A percentile compares a stretch with the other conserved stretches of the same genome.
Conservation (phyloP, 2,329 filamentous ascomycete genomes). For the Colletotrichum agaves region DNA sequence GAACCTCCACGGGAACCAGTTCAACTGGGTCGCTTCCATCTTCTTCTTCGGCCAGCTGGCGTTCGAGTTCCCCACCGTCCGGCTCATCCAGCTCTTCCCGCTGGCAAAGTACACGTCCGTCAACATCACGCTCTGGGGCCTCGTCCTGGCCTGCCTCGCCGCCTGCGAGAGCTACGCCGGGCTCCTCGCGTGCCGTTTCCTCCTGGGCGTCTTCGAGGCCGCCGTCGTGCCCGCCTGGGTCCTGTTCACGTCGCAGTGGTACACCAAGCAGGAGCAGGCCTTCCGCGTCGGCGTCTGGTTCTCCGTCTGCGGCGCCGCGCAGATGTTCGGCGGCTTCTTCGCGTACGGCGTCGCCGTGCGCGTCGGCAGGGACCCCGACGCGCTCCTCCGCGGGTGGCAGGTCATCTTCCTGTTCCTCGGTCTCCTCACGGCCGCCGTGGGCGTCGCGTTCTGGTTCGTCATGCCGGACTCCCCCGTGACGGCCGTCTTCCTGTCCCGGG, state of each 20-base stretch:
- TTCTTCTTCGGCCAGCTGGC: slow-evolving; percentile 50
- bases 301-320: slow-evolving; percentile 60
- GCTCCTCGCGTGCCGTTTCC: slow-evolving; percentile 72
- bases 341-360: slow-evolving; percentile 61
- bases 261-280: slow-evolving; percentile 76
- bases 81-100: slow-evolving; percentile 51
- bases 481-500: slow-evolving; percentile 60
- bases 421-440: slow-evolving; percentile 60
- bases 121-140: slow-evolving; percentile 50
- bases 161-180: slow-evolving; percentile 69
- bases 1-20: slow-evolving; percentile 52
- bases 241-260: slow-evolving; percentile 77
- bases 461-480: slow-evolving; percentile 57
- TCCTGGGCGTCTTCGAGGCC: slow-evolving; percentile 75
- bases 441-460: slow-evolving; percentile 59
- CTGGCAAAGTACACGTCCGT: slow-evolving; percentile 51
- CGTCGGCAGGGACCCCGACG: slow-evolving; percentile 49
- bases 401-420: slow-evolving; percentile 67
- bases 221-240: slow-evolving; percentile 77
- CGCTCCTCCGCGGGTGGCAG: slow-evolving; percentile 71
- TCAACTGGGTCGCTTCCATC: slow-evolving; percentile 54
- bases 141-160: slow-evolving; percentile 67
- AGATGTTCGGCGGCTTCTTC: slow-evolving; percentile 53
- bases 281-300: slow-evolving; percentile 74
- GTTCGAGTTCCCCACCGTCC: slow-evolving; percentile 51